These are phyloP conservation scores for Chytridium lagenaria DNA, from an alignment of 371 early-diverging fungal species.

Conservation along the genomic window DNA sequence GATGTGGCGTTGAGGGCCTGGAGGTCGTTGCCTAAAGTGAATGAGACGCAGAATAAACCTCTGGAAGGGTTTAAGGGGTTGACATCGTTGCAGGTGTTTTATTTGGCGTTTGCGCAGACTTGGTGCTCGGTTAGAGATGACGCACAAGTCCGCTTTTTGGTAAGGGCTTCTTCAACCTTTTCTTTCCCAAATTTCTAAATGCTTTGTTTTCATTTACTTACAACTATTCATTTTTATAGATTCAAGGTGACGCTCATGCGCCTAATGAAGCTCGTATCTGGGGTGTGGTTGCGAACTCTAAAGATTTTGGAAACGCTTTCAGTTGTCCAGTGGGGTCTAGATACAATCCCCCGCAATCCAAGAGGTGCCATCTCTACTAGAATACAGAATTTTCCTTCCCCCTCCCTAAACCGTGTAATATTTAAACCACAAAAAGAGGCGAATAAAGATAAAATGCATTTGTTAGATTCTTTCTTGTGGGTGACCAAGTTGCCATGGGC, in stretches of 20 bases:
- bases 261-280: conserved; percentile 65
- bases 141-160: conserved; percentile 3
- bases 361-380: conserved; percentile 12
- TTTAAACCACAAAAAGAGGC: no score
- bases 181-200: not conserved
- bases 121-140: conserved; percentile 38
- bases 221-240: conserved; percentile 31
- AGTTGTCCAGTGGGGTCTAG: conserved; percentile 55
- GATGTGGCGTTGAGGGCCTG: conserved; percentile 48
- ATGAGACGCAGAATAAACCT: conserved; percentile 34
- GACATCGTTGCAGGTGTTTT: conserved; percentile 38
- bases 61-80: conserved; percentile 34
- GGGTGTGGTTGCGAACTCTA: conserved; percentile 66
- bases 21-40: conserved; percentile 12
- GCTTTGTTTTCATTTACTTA: not conserved
- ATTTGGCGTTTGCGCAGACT: conserved; percentile 42
- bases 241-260: conserved; percentile 50
- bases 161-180: not conserved
- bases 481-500: no score
- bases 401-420: no score
- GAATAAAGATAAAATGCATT: no score
- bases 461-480: no score
- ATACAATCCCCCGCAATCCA: conserved; percentile 22
- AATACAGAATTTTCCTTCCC: not conserved
- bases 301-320: conserved; percentile 68